Conservation (phyloP, 2,329 filamentous ascomycete species). For the Cercospora zeina region DNA sequence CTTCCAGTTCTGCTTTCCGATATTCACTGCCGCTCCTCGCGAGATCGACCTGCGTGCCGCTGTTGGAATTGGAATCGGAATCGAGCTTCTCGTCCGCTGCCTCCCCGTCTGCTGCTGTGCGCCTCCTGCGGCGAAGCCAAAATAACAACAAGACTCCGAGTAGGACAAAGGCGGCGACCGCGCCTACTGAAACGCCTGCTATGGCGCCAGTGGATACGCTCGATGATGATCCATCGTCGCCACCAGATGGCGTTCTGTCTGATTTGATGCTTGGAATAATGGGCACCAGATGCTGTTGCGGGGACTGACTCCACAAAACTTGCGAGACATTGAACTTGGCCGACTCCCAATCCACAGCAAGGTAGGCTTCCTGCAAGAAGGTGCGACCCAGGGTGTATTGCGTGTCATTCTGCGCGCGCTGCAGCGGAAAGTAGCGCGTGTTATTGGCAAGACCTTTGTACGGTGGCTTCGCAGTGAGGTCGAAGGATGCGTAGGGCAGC, state of each 20-base stretch:
- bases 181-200: constrained; percentile 49
- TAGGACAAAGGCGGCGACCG: constrained; percentile 40
- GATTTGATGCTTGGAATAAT: constrained; percentile 28
- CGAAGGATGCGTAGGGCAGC: constrained; percentile 54
- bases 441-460: constrained; percentile 56
- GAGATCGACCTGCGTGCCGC: constrained; percentile 12
- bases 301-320: constrained; percentile 33
- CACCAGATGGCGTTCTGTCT: not conserved
- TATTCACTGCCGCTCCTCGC: constrained; percentile 38
- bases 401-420: constrained; percentile 54
- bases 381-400: constrained; percentile 65
- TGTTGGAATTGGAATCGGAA: constrained; percentile 1
- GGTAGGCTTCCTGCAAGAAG: constrained; percentile 68
- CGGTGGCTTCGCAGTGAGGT: constrained; percentile 48
- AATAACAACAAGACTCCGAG: constrained; percentile 39
- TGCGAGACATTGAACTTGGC: constrained; percentile 51
- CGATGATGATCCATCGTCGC: constrained; percentile 13
- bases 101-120: constrained; percentile 9
- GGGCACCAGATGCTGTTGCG: constrained; percentile 33
- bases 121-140: constrained; percentile 33
- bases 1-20: constrained; percentile 50
- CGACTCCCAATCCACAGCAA: constrained; percentile 53
- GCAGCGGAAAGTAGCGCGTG: constrained; percentile 67
- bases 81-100: constrained; percentile 21
- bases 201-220: constrained; percentile 43